These are phyloP conservation scores for Pestalotiopsis sp. DNA, from an alignment of 2,329 filamentous ascomycete genomes.

Conservation along the genomic window DNA sequence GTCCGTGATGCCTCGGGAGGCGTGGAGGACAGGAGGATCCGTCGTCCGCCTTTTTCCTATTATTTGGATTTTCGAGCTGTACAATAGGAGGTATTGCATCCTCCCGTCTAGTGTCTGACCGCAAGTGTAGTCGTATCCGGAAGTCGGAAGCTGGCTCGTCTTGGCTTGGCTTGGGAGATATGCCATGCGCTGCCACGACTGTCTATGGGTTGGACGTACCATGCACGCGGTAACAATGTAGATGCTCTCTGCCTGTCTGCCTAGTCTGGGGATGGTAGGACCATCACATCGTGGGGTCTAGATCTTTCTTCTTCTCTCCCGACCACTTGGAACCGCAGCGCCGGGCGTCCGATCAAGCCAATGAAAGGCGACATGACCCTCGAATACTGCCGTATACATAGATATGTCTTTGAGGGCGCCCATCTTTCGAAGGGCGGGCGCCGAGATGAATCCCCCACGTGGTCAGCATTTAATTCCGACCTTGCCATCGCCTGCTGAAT, in stretches of 20 bases:
- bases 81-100: too few relatives aligned
- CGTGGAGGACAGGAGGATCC: background rate
- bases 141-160: background rate
- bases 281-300: background rate
- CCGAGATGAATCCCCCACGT: background rate
- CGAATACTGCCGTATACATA: background rate
- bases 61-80: background rate
- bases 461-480: background rate
- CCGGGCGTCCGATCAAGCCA: background rate
- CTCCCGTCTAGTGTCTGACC: too few relatives aligned
- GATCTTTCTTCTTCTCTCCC: background rate
- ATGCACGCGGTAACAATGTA: too few relatives aligned
- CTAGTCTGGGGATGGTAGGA: too few relatives aligned
- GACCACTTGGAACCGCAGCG: background rate
- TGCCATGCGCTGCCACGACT: background rate
- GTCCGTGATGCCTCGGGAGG: conserved; percentile 11
- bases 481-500: background rate
- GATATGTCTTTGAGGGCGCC: background rate
- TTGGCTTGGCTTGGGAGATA: background rate
- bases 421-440: background rate
- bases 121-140: background rate
- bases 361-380: too few relatives aligned
- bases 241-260: too few relatives aligned
- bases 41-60: background rate
- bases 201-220: too few relatives aligned